Base-by-base conservation (phyloP, 2,329 filamentous ascomycete genomes). In the Colletotrichum sp. region DNA sequence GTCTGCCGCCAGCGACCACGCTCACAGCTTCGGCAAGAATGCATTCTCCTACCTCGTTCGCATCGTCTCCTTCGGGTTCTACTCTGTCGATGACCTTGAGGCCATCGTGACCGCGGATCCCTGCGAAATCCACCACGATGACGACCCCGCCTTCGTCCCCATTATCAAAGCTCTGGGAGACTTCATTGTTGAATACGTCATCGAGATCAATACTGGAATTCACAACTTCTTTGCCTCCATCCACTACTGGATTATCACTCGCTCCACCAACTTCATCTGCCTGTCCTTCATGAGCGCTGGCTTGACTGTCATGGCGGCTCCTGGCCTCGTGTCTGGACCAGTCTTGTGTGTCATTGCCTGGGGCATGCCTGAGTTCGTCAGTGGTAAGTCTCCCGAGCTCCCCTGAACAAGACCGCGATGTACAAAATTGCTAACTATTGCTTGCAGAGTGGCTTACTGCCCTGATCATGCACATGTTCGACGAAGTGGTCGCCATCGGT, bases 171-270 rank as follows among this genome's bases (percentile, higher is more conserved):
- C 30, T 30, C 6, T 26, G 12, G 28, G 16, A 21, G 28, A 61
- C 16, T 10, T 61, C 9, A 32, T 15, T 0, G 9, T 61, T 13
- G 58, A 61, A 18, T 36, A 1, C 0, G 6, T 61, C 16, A 24
- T n/a, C 4, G 58, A 61, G 6, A 2, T 21, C 26, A 8, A 28
- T 5, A n/a, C 26, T 12, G 28, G 18, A 30, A 15, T 61, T 2
- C 18, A 36, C 18, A 30, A 21, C 12, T 30, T 0, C 10, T 32
- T 21, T 4, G 18, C n/a, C 0, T 1, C 8, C 0, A 0, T 24
- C 5, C n/a, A 24, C 6, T 13, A 36, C 58, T 61, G 58, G 58
- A 0, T 8, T 8, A 34, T 18, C 26, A 32, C 30, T 30, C 30
- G 18, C 30, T 32, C 28, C 0, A 6, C 3, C 15, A 34, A 61